Percentiles rank a stretch among this genome's conserved stretches.
phyloP scores from a whole-genome alignment of 78 protist genomes.

The Dictyostelium capitatum region DNA sequence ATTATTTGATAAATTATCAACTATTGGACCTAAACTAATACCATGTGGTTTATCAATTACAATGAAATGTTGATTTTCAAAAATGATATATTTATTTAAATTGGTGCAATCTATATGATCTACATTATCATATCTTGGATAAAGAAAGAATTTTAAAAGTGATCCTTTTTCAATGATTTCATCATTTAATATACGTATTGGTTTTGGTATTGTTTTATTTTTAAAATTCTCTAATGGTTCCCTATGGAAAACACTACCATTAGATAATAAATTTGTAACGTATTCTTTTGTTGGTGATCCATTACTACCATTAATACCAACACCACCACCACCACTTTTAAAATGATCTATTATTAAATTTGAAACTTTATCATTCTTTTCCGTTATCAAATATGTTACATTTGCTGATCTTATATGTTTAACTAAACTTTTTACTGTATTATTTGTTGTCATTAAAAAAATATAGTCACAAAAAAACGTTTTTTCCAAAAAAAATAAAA shows the following conservation, averaged over 20 bases:
- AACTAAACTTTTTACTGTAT: neutral
- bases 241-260: neutral
- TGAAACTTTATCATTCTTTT: neutral
- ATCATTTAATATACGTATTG: neutral
- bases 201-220: neutral
- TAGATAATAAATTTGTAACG: neutral
- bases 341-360: neutral
- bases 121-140: neutral
- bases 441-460: neutral
- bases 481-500: no score
- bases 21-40: neutral
- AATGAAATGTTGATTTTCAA: conserved; percentile 43
- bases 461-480: no score
- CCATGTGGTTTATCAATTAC: conserved; percentile 74
- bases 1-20: conserved; percentile 3
- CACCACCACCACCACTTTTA: neutral
- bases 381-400: neutral
- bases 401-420: conserved; percentile 1
- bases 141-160: conserved; percentile 3
- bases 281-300: neutral
- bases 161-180: neutral
- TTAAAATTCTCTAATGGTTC: neutral
- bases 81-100: neutral
- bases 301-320: no score
- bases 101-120: neutral